Conservation (phyloP, 345 rosid species). For the Aquilaria yunnanensis region DNA sequence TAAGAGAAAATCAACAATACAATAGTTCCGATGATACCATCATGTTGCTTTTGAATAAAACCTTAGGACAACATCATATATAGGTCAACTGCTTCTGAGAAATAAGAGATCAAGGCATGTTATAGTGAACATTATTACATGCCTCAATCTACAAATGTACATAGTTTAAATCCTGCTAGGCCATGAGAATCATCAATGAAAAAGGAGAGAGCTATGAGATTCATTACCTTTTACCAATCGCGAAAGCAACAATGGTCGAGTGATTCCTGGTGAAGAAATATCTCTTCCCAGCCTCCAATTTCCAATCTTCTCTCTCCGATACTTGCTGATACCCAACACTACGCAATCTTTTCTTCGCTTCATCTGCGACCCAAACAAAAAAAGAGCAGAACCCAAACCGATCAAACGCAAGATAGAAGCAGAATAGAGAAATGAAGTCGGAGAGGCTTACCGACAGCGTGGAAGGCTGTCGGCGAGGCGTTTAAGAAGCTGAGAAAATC, state of each 20-base stretch:
- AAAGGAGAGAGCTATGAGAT: neutral
- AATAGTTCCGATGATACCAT: neutral
- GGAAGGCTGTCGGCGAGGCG: slow-evolving; percentile 97
- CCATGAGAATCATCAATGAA: neutral
- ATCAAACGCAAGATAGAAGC: neutral
- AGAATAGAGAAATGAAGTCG: neutral
- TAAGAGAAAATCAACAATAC: neutral
- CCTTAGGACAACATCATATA: no score
- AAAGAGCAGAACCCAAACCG: neutral
- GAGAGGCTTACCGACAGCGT: slow-evolving; percentile 72
- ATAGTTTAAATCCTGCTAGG: no score
- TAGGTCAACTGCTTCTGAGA: neutral
- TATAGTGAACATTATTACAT: no score
- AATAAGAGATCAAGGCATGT: no score
- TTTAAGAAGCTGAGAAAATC: slow-evolving; percentile 79
- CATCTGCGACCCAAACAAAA: slow-evolving; percentile 38
- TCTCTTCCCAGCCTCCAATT: slow-evolving; percentile 66
- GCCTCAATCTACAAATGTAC: no score
- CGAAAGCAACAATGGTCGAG: slow-evolving; percentile 91
- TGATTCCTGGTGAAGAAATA: slow-evolving; percentile 90
- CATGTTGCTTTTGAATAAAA: neutral
- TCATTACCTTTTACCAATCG: slow-evolving; percentile 71
- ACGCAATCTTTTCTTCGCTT: slow-evolving; percentile 63
- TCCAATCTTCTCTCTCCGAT: slow-evolving; percentile 84
- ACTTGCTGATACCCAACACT: slow-evolving; percentile 70